These are phyloP conservation scores for Jackrogersella minutella DNA, from an alignment of 495 filamentous ascomycete genomes.

Conservation along the genomic window DNA sequence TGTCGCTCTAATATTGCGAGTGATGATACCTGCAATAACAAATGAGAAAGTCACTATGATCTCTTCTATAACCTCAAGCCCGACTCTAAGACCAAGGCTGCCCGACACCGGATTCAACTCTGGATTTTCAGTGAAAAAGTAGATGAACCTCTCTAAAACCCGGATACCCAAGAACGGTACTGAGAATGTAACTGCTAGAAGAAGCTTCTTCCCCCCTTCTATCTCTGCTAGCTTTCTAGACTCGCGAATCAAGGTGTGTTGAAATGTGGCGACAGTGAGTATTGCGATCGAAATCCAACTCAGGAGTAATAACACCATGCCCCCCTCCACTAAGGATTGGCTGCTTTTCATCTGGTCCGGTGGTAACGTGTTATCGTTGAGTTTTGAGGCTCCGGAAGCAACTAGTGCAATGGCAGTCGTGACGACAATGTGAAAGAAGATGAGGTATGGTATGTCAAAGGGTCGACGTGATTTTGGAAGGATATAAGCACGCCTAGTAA, in stretches of 20 bases:
- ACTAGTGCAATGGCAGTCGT: conserved; percentile 42
- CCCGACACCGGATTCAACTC: conserved; percentile 37
- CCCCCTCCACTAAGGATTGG: conserved; percentile 42
- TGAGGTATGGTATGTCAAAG: conserved; percentile 20
- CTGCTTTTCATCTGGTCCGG: conserved; percentile 28
- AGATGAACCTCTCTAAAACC: conserved; percentile 41
- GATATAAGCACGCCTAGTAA: conserved; percentile 33
- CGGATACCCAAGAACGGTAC: conserved; percentile 45
- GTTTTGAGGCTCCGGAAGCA: conserved; percentile 41
- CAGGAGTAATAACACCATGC: conserved; percentile 46
- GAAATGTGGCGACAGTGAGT: conserved; percentile 37
- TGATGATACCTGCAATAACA: conserved; percentile 41
- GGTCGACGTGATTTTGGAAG: conserved; percentile 27
- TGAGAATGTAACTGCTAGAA: conserved; percentile 42
- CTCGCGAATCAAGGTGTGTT: background rate
- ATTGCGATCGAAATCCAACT: conserved; percentile 44
- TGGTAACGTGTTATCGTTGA: conserved; percentile 29
- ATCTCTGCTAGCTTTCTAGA: background rate
- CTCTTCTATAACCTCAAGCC: conserved; percentile 46
- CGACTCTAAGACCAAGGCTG: conserved; percentile 38
- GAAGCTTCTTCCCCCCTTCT: conserved; percentile 30
- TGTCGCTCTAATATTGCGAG: conserved; percentile 39
- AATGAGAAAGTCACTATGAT: conserved; percentile 42
- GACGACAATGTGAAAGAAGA: conserved; percentile 40
- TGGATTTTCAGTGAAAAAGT: conserved; percentile 36